These are phyloP conservation scores for Rubroboletus pulcherrimus DNA, from an alignment of 768 basidiomycete genomes.

Conservation along the genomic window DNA sequence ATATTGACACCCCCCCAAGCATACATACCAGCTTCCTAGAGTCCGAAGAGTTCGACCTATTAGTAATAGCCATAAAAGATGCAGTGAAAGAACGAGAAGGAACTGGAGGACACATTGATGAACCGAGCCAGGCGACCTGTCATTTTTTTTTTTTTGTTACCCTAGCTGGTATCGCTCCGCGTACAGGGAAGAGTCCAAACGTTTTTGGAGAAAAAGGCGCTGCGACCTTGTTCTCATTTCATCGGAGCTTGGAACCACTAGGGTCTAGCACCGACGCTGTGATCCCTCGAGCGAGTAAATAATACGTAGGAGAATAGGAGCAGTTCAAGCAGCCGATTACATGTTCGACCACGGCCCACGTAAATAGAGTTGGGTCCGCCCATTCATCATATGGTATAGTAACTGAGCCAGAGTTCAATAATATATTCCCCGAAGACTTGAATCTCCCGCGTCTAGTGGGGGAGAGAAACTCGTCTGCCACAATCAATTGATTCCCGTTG, in stretches of 20 bases:
- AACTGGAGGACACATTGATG: background rate
- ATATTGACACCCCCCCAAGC: background rate
- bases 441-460: background rate
- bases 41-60: background rate
- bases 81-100: background rate
- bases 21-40: background rate
- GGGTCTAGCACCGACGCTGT: background rate
- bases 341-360: conserved; percentile 6
- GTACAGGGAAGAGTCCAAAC: background rate
- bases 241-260: background rate
- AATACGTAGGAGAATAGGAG: conserved; percentile 3
- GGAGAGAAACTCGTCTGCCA: background rate
- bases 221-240: background rate
- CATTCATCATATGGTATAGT: background rate
- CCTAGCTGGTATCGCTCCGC: conserved; percentile 5
- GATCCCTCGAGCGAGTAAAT: background rate
- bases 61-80: background rate
- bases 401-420: background rate
- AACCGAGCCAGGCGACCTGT: conserved; percentile 5
- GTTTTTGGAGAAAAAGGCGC: conserved; percentile 2
- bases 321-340: conserved; percentile 16
- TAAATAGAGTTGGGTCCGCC: conserved; percentile 9
- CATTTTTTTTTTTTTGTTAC: conserved; percentile 5
- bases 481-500: conserved; percentile 2
- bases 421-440: background rate